Conservation (phyloP, 208 protist species). For the Leishmania aethiopica region DNA sequence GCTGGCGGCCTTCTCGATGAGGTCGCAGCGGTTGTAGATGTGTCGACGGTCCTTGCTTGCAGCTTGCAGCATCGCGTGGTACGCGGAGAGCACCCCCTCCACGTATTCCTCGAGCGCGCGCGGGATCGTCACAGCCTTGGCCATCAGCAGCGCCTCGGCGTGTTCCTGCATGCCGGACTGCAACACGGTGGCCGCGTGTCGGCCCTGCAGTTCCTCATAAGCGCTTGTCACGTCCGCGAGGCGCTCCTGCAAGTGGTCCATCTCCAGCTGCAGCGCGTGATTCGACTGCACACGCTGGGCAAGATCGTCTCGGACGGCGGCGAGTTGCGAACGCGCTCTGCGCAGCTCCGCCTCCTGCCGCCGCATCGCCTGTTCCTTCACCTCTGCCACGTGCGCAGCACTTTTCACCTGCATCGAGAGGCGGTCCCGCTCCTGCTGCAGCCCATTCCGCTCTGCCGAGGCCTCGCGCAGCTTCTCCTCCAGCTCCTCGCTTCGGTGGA, state of each 20-base stretch:
- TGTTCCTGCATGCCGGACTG: slow-evolving; percentile 28
- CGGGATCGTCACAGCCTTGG: slow-evolving; percentile 58
- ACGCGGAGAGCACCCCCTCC: slow-evolving; percentile 26
- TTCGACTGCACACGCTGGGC: slow-evolving; percentile 45
- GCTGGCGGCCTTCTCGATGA: slow-evolving; percentile 51
- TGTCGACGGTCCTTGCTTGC: slow-evolving; percentile 36
- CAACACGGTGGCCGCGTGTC: slow-evolving; percentile 14
- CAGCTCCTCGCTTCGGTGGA: slow-evolving; percentile 38
- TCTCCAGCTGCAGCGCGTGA: slow-evolving; percentile 46
- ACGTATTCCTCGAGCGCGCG: slow-evolving; percentile 40
- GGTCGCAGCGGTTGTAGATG: slow-evolving; percentile 51
- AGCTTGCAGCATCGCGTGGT: slow-evolving; percentile 36
- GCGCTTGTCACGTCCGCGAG: slow-evolving; percentile 36
- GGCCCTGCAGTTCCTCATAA: slow-evolving; percentile 44
- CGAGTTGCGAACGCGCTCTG: slow-evolving; percentile 41
- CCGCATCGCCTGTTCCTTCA: slow-evolving; percentile 50
- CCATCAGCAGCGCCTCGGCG: slow-evolving; percentile 47
- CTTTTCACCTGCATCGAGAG: slow-evolving; percentile 46
- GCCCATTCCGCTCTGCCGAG: slow-evolving; percentile 31
- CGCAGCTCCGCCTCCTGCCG: slow-evolving; percentile 55
- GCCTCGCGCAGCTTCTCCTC: slow-evolving; percentile 37
- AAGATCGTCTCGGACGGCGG: slow-evolving; percentile 50
- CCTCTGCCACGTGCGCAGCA: slow-evolving; percentile 38
- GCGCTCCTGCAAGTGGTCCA: slow-evolving; percentile 51
- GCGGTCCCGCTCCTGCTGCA: slow-evolving; percentile 51